phyloP scores from a whole-genome alignment of 2,329 filamentous ascomycete genomes.

The Aspergillus aculeatus region DNA sequence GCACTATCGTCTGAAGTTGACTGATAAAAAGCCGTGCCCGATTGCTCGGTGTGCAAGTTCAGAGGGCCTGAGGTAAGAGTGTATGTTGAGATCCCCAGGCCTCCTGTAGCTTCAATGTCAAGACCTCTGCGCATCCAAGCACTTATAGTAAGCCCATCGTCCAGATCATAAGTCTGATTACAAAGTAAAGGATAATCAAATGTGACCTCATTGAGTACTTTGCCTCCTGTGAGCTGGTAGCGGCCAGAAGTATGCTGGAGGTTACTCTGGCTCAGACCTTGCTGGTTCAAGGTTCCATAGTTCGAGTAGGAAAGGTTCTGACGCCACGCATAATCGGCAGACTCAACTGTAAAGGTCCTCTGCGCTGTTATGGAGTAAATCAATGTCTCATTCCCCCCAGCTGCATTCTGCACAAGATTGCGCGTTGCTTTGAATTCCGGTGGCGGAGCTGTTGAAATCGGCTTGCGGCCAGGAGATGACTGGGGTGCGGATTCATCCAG shows the following conservation, averaged over 20 bases:
- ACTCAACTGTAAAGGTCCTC: conserved; percentile 56
- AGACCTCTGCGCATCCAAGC: conserved; percentile 53
- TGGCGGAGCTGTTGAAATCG: conserved; percentile 34
- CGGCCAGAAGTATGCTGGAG: conserved; percentile 53
- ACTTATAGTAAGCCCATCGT: conserved; percentile 51
- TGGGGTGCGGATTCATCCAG: conserved; percentile 47
- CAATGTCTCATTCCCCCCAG: conserved; percentile 60
- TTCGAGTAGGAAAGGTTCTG: conserved; percentile 60
- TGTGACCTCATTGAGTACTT: conserved; percentile 35
- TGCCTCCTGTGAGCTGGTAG: conserved; percentile 31
- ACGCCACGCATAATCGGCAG: conserved; percentile 53
- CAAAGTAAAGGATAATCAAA: conserved; percentile 64
- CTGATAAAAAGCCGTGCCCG: conserved; percentile 29
- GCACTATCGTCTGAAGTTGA: conserved; percentile 18
- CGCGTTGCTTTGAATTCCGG: conserved; percentile 53
- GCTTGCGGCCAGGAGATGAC: conserved; percentile 11
- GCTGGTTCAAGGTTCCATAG: conserved; percentile 53
- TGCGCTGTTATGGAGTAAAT: conserved; percentile 58
- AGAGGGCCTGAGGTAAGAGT: conserved; percentile 47
- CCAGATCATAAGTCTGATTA: conserved; percentile 51
- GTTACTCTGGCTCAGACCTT: conserved; percentile 56
- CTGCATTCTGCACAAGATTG: conserved; percentile 29
- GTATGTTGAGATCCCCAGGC: conserved; percentile 58
- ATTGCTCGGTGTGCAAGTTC: conserved; percentile 28
- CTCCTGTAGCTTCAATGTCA: conserved; percentile 40